phyloP scores from a whole-genome alignment of 495 filamentous ascomycete species.

The Podospora appendiculata region DNA sequence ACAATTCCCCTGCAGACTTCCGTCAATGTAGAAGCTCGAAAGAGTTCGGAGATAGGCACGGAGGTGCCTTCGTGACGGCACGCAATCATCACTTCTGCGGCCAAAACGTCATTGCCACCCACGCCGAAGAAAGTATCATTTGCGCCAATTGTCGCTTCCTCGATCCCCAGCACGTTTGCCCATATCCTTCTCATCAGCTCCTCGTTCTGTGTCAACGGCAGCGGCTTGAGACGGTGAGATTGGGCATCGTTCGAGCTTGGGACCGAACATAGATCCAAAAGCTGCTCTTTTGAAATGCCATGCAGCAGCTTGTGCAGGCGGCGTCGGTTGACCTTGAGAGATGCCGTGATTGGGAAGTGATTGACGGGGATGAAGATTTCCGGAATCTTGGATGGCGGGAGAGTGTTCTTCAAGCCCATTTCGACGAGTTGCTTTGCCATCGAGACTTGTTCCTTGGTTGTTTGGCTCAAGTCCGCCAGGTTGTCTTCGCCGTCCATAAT shows the following conservation, averaged over 20 bases:
- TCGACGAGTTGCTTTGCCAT: conserved; percentile 32
- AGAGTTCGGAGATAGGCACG: conserved; percentile 31
- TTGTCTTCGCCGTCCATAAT: conserved; percentile 23
- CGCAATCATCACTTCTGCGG: conserved; percentile 29
- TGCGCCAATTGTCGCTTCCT: conserved; percentile 29
- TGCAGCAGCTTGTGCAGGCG: conserved; percentile 33
- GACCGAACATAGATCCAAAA: conserved; percentile 25
- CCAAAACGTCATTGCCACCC: conserved; percentile 36
- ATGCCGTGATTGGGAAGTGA: conserved; percentile 33
- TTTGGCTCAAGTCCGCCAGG: conserved; percentile 20
- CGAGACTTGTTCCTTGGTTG: conserved; percentile 28
- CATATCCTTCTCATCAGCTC: conserved; percentile 35
- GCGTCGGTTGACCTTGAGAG: conserved; percentile 33
- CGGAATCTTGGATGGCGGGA: conserved; percentile 29
- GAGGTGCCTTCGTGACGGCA: conserved; percentile 29
- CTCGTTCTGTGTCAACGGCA: conserved; percentile 35
- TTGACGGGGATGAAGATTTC: conserved; percentile 36
- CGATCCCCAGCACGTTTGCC: conserved; percentile 31
- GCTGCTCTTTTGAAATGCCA: conserved; percentile 29
- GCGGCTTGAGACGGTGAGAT: conserved; percentile 27
- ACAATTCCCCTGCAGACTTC: conserved; percentile 30
- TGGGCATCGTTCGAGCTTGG: conserved; percentile 25
- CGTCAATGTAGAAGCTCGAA: conserved; percentile 27
- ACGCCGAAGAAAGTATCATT: conserved; percentile 36
- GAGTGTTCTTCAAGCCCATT: conserved; percentile 23